These are phyloP conservation scores for Nakazawaea wyomingensis DNA, from an alignment of 805 yeast species.

Conservation along the genomic window DNA sequence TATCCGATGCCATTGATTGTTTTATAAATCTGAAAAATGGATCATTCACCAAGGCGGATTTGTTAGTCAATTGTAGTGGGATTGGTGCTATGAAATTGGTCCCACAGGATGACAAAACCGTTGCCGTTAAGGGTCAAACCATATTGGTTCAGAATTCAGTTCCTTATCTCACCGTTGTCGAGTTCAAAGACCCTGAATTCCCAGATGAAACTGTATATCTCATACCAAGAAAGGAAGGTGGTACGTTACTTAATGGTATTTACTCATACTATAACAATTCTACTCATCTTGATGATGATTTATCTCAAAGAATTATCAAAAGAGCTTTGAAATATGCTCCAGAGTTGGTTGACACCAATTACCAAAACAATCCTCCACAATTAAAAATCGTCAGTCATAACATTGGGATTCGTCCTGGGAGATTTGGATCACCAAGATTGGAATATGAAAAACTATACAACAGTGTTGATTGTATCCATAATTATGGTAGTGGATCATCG, in stretches of 20 bases:
- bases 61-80: conserved; percentile 58
- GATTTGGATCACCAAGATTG: conserved; percentile 55
- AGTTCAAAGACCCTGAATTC: conserved; percentile 21
- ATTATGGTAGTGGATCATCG: conserved; percentile 68
- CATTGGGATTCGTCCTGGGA: conserved; percentile 66
- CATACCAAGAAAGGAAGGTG: conserved; percentile 75
- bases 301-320: conserved; percentile 41
- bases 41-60: conserved; percentile 17
- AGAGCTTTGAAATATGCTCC: conserved; percentile 40
- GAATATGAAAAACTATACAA: conserved; percentile 27
- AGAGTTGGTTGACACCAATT: conserved; percentile 26
- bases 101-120: conserved; percentile 33
- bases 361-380: conserved; percentile 28
- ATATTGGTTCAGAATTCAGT: conserved; percentile 43
- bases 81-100: conserved; percentile 39
- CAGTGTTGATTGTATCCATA: conserved; percentile 37
- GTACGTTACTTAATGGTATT: conserved; percentile 59
- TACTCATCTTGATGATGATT: conserved; percentile 32
- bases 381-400: conserved; percentile 46
- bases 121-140: conserved; percentile 59
- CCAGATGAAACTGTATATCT: conserved; percentile 49
- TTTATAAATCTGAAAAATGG: conserved; percentile 30
- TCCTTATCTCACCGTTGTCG: conserved; percentile 29
- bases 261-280: conserved; percentile 18
- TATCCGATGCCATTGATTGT: conserved; percentile 41